Base-by-base conservation (phyloP, 306 rosid genomes). In the Dryas alaskensis region DNA sequence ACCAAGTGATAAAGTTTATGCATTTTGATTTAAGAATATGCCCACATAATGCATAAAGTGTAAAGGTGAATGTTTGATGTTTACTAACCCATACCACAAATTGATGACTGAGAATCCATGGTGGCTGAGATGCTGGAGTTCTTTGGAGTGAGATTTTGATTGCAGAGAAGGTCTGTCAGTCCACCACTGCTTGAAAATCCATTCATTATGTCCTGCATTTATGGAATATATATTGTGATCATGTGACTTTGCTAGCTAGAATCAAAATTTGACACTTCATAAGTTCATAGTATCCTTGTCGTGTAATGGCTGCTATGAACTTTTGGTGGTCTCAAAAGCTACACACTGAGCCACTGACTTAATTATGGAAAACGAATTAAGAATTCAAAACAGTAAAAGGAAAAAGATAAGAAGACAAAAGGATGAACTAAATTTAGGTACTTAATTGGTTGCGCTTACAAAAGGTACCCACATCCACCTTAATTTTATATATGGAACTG, bases 81-180 rank as follows among this genome's bases (percentile, higher is more conserved):
- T 2, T 7, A 19, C 3, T 39, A 62, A 61, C 62, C 6, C 80
- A 71, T 84, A 81, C 85, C 93, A 62, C 92, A 85, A 58, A 88
- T 80, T 0, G 99, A 90, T 43, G 99, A 92, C 50, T 83, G 95
- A 50, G 96, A 87, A 81, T 95, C 99, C 48, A 85, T 79, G 50
- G 93, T 73, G 48, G 80, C 85, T 48, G 89, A 83, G 79, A 89
- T 40, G 79, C 86, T 67, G 22, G 97, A 84, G 65, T 76, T 80
- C 76, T 80, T 88, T 73, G 86, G 75, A 72, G 95, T 77, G 75
- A 76, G 76, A 81, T 61, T 84, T 71, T 84, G 89, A 60, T 89
- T 73, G 75, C 80, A 48, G 37, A 74, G 12, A 31, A 74, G 48
- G 67, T 83, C 90, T 54, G 84, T 50, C 45, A 73, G 51, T 77